A percentile compares a stretch with the other conserved stretches of the same genome.
These are phyloP conservation scores for Physcomitrellopsis africana DNA, from an alignment of 225 moss, liverwort and hornwort genomes.

Conservation along the genomic window DNA sequence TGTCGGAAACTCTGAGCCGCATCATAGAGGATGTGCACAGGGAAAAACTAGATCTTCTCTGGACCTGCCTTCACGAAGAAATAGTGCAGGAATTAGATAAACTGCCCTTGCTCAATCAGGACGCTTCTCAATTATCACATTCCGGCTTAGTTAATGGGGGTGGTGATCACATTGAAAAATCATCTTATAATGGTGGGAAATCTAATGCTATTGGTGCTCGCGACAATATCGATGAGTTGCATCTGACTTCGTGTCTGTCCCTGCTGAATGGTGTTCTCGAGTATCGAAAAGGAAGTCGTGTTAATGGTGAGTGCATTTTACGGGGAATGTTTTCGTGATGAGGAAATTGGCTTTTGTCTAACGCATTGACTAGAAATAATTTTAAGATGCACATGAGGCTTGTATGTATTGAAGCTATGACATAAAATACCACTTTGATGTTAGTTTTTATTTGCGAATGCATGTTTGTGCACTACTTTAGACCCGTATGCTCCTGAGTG, in stretches of 20 bases:
- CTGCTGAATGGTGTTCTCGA: slow-evolving; percentile 80
- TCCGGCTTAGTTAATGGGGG: slow-evolving; percentile 28
- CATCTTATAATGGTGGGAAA: slow-evolving; percentile 26
- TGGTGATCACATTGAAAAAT: slow-evolving; percentile 21
- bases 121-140: slow-evolving; percentile 4
- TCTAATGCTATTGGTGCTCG: slow-evolving; percentile 29
- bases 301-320: slow-evolving; percentile 56
- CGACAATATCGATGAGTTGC: slow-evolving; percentile 40
- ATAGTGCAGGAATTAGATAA: slow-evolving; percentile 53
- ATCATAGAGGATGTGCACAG: slow-evolving; percentile 84
- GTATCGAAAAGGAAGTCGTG: slow-evolving; percentile 86
- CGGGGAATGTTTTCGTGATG: not conserved
- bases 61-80: slow-evolving; percentile 73
- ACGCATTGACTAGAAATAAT: slow-evolving; percentile 1
- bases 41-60: slow-evolving; percentile 76
- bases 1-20: slow-evolving; percentile 71
- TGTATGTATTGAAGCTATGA: not conserved
- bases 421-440: slow-evolving; percentile 2
- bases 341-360: not conserved
- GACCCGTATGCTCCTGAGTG: not conserved
- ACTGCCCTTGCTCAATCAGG: slow-evolving; percentile 26
- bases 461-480: not conserved
- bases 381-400: not conserved
- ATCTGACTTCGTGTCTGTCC: slow-evolving; percentile 72
- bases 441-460: slow-evolving; percentile 3